Conservation (phyloP, 768 basidiomycete genomes). For the Astraeus odoratus region DNA sequence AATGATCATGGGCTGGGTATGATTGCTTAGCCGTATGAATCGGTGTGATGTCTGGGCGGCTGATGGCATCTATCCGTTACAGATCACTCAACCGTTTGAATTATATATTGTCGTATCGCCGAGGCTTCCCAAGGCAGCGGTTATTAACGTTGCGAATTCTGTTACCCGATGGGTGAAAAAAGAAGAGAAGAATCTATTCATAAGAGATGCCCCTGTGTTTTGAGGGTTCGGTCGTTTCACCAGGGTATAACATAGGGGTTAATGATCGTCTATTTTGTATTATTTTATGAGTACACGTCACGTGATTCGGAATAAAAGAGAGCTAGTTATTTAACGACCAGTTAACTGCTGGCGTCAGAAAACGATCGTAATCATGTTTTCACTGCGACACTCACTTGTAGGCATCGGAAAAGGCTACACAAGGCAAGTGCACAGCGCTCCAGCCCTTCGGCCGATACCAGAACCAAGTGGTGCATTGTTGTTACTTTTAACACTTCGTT, state of each 20-base stretch:
- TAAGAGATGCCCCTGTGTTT: slow-evolving; percentile 88
- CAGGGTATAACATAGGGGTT: too few relatives aligned
- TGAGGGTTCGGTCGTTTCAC: slow-evolving; percentile 22
- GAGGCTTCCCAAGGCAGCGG: slow-evolving; percentile 79
- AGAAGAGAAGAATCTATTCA: slow-evolving; percentile 75
- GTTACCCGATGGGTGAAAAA: slow-evolving; percentile 89
- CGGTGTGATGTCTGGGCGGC: neutral
- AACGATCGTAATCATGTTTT: slow-evolving; percentile 12
- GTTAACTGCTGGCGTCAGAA: neutral
- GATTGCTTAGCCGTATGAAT: slow-evolving; percentile 19
- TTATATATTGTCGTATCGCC: slow-evolving; percentile 82
- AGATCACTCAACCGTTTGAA: slow-evolving; percentile 95
- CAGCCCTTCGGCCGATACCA: slow-evolving; percentile 15
- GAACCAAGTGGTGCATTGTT: slow-evolving; percentile 16
- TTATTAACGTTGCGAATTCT: slow-evolving; percentile 81
- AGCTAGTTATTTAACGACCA: neutral
- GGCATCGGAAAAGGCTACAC: slow-evolving; percentile 12
- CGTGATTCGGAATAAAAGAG: too few relatives aligned
- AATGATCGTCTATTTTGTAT: neutral
- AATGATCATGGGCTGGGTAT: slow-evolving; percentile 91
- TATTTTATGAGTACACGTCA: neutral
- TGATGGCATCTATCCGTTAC: slow-evolving; percentile 1
- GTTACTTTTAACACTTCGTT: neutral
- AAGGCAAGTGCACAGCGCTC: slow-evolving; percentile 29
- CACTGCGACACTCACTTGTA: slow-evolving; percentile 14